Conservation (phyloP, 805 yeast genomes). For the Yamadazyma endophytica region DNA sequence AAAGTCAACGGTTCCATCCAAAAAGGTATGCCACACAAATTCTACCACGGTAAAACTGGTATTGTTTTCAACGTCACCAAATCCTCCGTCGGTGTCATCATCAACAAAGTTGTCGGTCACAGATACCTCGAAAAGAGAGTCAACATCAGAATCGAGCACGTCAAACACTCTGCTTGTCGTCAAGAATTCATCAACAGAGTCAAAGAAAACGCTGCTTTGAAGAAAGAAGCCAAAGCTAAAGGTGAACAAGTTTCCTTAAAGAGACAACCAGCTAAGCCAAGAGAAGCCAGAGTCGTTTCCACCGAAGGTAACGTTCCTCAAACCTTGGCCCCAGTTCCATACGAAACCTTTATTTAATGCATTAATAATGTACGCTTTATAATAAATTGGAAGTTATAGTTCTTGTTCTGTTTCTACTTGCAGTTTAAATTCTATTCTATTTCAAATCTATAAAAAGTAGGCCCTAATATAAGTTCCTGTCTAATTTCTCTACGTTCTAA, state of each 20-base stretch:
- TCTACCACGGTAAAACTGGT: slow-evolving; percentile 99
- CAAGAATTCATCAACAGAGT: slow-evolving; percentile 98
- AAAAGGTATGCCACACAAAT: slow-evolving; percentile 99
- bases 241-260: slow-evolving; percentile 89
- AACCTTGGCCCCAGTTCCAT: slow-evolving; percentile 98
- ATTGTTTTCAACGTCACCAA: slow-evolving; percentile 98
- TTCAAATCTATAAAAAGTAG: too few species aligned
- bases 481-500: too few species aligned
- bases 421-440: too few species aligned
- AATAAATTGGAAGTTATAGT: too few species aligned
- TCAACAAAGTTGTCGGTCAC: slow-evolving; percentile 98
- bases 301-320: slow-evolving; percentile 85
- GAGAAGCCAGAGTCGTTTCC: slow-evolving; percentile 82
- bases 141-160: slow-evolving; percentile 97
- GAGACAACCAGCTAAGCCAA: slow-evolving; percentile 99
- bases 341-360: slow-evolving; percentile 96
- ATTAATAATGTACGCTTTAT: too few species aligned
- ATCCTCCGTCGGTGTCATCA: slow-evolving; percentile 95
- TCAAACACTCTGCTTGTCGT: slow-evolving; percentile 99
- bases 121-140: slow-evolving; percentile 99
- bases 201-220: slow-evolving; percentile 91
- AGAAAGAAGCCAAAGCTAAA: slow-evolving; percentile 89
- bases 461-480: too few species aligned
- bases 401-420: too few species aligned
- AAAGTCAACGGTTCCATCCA: slow-evolving; percentile 99